phyloP scores from a whole-genome alignment of 139 green algal species.

The Chlamydomonas asymmetrica region DNA sequence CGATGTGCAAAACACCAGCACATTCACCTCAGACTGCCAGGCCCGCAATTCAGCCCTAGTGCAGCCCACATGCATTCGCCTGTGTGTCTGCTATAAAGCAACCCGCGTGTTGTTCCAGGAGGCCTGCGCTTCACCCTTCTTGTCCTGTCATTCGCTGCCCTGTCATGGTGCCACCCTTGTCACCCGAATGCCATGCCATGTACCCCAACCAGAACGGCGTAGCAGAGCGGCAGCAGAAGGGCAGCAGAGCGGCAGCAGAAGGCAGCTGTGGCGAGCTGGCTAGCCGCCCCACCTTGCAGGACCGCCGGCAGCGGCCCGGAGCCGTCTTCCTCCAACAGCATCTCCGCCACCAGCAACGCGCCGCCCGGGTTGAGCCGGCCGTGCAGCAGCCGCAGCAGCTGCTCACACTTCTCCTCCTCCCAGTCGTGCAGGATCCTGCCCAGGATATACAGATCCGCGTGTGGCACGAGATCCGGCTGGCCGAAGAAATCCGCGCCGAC shows the following conservation, averaged over 20 bases:
- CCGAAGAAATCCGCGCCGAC: constrained; percentile 43
- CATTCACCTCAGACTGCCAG: no score
- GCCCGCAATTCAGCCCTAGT: no score
- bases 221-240: neutral
- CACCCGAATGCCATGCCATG: neutral
- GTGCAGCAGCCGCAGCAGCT: constrained; percentile 29
- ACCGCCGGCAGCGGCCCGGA: constrained; percentile 20
- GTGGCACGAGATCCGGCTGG: constrained; percentile 10
- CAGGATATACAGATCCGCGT: constrained; percentile 34
- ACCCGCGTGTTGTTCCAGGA: no score
- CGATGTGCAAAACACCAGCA: no score
- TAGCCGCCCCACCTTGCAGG: constrained; percentile 32
- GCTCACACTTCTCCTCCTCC: constrained; percentile 24
- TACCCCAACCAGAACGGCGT: neutral
- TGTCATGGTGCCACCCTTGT: no score
- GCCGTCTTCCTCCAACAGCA: constrained; percentile 41
- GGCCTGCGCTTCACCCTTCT: no score
- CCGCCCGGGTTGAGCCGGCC: constrained; percentile 31
- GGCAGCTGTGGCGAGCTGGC: neutral
- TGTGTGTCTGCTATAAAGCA: no score
- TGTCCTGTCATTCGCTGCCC: no score
- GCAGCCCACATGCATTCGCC: no score
- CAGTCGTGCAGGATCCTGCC: constrained; percentile 49
- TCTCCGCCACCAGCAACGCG: constrained; percentile 42
- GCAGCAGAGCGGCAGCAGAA: no score